A percentile compares a stretch with the other conserved stretches of the same genome.
Conservation (phyloP, 2,329 filamentous ascomycete species). For the Chrysosporium keratinophilum region DNA sequence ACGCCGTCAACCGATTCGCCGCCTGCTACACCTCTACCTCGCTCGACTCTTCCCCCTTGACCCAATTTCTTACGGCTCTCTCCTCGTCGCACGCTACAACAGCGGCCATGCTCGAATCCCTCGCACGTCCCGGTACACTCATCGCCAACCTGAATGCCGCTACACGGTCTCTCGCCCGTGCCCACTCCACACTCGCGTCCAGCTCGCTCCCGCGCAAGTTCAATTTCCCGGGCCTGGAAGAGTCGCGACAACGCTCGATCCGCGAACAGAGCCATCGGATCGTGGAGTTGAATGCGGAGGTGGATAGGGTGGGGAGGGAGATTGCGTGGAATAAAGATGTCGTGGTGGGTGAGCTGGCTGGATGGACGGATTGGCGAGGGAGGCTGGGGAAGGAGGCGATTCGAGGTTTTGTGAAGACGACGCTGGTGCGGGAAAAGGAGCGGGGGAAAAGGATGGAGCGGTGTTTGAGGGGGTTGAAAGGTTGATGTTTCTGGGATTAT, state of each 20-base stretch:
- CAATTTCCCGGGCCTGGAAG: constrained; percentile 55
- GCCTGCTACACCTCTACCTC: constrained; percentile 50
- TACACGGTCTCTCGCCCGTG: constrained; percentile 67
- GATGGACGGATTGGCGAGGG: constrained; percentile 85
- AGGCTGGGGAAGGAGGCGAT: constrained; percentile 65
- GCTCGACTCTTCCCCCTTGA: constrained; percentile 59
- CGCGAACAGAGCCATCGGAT: constrained; percentile 78
- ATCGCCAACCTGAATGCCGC: constrained; percentile 65
- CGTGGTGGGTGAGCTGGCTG: constrained; percentile 80
- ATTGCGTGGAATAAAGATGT: constrained; percentile 86
- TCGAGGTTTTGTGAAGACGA: constrained; percentile 62
- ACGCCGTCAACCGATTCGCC: constrained; percentile 63
- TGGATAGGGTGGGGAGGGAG: constrained; percentile 66
- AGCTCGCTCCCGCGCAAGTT: constrained; percentile 38
- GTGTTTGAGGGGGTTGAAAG: constrained; percentile 55
- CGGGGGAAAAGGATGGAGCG: constrained; percentile 70
- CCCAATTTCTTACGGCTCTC: constrained; percentile 63
- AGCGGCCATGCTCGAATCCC: constrained; percentile 65
- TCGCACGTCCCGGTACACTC: constrained; percentile 67
- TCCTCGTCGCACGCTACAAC: constrained; percentile 75
- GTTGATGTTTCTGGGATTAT: constrained; percentile 11
- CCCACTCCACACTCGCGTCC: constrained; percentile 63
- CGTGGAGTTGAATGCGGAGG: constrained; percentile 57
- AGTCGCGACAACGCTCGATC: constrained; percentile 69
- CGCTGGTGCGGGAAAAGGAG: constrained; percentile 70